phyloP scores from a whole-genome alignment of 306 rosid species.

The Urtica urens region DNA sequence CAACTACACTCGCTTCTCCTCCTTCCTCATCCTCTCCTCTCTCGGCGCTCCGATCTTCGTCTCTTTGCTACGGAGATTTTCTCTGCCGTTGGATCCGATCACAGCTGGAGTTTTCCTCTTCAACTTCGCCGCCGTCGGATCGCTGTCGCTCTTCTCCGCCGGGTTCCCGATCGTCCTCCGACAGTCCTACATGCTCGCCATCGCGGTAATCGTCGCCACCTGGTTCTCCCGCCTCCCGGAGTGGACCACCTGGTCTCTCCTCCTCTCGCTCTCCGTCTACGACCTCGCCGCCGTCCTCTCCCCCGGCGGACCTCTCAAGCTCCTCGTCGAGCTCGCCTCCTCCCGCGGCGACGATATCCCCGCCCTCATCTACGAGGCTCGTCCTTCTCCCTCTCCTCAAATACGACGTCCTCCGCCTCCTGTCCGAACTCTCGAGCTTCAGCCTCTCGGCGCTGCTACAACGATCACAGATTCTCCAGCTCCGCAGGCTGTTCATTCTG shows the following conservation, averaged over 20 bases:
- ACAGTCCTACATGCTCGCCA: constrained; percentile 58
- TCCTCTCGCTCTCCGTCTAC: constrained; percentile 68
- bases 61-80: constrained; percentile 51
- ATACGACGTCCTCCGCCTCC: constrained; percentile 80
- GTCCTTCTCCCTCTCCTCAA: constrained; percentile 70
- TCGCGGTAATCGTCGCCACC: constrained; percentile 83
- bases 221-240: constrained; percentile 87
- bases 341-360: constrained; percentile 84
- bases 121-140: constrained; percentile 75
- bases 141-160: constrained; percentile 54
- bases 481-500: constrained; percentile 18
- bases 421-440: constrained; percentile 69
- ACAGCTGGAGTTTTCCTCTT: constrained; percentile 58
- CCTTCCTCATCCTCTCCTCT: constrained; percentile 69
- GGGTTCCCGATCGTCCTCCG: constrained; percentile 67
- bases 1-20: constrained; percentile 80
- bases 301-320: constrained; percentile 87
- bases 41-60: constrained; percentile 88
- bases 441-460: constrained; percentile 22
- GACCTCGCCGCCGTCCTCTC: constrained; percentile 88
- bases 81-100: constrained; percentile 61
- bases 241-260: constrained; percentile 89
- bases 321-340: constrained; percentile 80
- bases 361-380: constrained; percentile 81
- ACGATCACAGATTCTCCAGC: too few relatives aligned